A percentile compares a stretch with the other conserved stretches of the same genome.
Conservation (phyloP, 805 yeast genomes). For the Danielia oregonensis region DNA sequence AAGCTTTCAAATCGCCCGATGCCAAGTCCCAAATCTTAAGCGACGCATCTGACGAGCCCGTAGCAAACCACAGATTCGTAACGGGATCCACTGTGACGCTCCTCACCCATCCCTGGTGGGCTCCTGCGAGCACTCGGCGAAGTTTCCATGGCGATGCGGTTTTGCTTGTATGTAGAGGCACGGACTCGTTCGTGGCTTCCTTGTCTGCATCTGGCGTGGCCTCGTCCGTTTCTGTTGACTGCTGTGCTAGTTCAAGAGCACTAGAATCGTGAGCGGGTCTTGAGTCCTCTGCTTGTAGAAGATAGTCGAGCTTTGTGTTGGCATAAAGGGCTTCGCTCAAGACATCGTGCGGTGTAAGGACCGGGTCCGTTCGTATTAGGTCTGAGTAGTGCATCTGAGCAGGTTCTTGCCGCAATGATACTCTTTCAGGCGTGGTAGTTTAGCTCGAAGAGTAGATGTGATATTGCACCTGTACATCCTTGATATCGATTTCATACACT, state of each 20-base stretch:
- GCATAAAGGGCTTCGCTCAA: slow-evolving; percentile 31
- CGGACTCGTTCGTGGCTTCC: slow-evolving; percentile 1
- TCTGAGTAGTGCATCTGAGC: not conserved
- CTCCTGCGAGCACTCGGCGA: slow-evolving; percentile 65
- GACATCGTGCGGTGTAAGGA: slow-evolving; percentile 26
- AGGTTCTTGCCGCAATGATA: too few species aligned
- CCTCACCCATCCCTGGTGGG: slow-evolving; percentile 92
- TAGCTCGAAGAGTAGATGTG: not conserved
- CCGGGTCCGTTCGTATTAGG: slow-evolving; percentile 1
- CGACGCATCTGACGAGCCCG: slow-evolving; percentile 86
- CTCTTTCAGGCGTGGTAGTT: too few species aligned
- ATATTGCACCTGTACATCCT: not conserved
- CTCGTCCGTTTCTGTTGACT: not conserved
- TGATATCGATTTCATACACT: too few species aligned
- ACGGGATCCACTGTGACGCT: slow-evolving; percentile 76
- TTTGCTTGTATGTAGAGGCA: too few species aligned
- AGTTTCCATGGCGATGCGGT: slow-evolving; percentile 51
- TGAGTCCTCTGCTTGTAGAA: slow-evolving; percentile 6
- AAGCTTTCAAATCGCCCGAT: slow-evolving; percentile 60
- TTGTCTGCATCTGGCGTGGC: not conserved
- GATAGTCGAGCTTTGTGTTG: slow-evolving; percentile 23
- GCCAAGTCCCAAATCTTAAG: slow-evolving; percentile 92
- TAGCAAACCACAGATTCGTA: slow-evolving; percentile 83
- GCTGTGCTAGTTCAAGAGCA: not conserved
- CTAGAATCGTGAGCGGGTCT: not conserved